Evolutionary conservation across 1,284 basidiomycete species (phyloP).

Genomic region (Malassezia pachydermatis): DNA sequence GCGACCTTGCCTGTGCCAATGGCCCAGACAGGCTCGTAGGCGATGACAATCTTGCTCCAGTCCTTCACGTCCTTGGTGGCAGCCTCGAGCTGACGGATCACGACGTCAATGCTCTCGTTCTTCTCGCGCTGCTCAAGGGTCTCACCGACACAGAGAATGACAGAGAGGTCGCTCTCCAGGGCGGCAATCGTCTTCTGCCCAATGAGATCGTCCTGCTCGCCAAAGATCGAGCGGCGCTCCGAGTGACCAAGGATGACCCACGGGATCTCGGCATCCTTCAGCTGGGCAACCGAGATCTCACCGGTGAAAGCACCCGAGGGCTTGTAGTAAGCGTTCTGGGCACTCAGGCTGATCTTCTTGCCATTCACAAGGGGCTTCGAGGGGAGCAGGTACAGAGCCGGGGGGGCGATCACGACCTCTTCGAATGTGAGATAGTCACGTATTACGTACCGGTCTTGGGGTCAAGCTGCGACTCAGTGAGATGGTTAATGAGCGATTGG

Average conservation of each 20-base stretch:
- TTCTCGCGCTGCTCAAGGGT: constrained; percentile 79
- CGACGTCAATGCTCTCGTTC: constrained; percentile 67
- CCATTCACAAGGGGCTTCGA: constrained; percentile 33
- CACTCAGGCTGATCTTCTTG: constrained; percentile 55
- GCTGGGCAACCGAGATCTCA: constrained; percentile 53
- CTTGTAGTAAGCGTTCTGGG: constrained; percentile 85
- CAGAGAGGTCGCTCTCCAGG: constrained; percentile 62
- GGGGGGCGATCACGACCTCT: constrained; percentile 47
- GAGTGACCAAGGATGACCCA: constrained; percentile 97
- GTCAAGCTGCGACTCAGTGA: constrained; percentile 38
- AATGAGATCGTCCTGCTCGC: constrained; percentile 72
- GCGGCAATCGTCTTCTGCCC: constrained; percentile 73
- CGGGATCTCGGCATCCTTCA: constrained; percentile 72
- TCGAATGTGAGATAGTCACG: too few relatives aligned
- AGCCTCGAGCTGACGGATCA: constrained; percentile 70
- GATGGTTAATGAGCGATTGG: constrained; percentile 36
- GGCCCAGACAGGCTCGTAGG: constrained; percentile 79
- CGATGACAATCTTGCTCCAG: constrained; percentile 81
- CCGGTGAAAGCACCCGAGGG: constrained; percentile 81
- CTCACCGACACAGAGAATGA: constrained; percentile 95
- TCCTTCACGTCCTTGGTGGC: constrained; percentile 61
- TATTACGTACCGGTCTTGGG: too few relatives aligned
- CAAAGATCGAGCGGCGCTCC: constrained; percentile 84
- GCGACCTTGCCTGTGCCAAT: constrained; percentile 97
- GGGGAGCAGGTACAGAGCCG: constrained; percentile 38